Percentiles rank a stretch among this genome's conserved stretches.
Conservation (phyloP, 306 rosid genomes). For the Citrullus mucosospermus region DNA sequence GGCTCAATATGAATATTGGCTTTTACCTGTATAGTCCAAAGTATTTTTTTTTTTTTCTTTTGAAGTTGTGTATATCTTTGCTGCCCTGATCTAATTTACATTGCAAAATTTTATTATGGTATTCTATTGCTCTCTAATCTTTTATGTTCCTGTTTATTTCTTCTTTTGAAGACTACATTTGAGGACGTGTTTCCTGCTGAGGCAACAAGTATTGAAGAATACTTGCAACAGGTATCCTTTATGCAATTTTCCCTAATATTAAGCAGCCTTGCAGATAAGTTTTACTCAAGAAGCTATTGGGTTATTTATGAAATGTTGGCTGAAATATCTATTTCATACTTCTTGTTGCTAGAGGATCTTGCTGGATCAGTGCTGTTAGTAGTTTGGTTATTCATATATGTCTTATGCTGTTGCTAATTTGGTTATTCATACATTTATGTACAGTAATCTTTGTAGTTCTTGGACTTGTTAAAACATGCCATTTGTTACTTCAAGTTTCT, state of each 20-base stretch:
- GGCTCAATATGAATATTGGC: not conserved
- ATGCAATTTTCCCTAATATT: conserved; percentile 2
- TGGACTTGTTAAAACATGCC: not conserved
- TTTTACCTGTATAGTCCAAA: not conserved
- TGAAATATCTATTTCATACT: not conserved
- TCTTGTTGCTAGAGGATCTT: not conserved
- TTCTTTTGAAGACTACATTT: conserved; percentile 64
- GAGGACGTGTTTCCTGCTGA: conserved; percentile 98
- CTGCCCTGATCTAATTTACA: not conserved
- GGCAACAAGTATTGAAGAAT: conserved; percentile 94
- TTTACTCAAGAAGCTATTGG: not conserved
- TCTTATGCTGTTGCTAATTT: not conserved
- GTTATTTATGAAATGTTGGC: not conserved
- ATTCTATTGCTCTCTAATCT: conserved; percentile 14
- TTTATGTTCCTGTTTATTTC: not conserved
- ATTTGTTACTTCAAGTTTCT: not conserved
- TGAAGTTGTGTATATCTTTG: not conserved
- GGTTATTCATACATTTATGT: not conserved
- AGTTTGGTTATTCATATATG: too few species aligned
- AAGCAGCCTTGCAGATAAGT: not conserved
- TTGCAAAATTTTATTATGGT: not conserved
- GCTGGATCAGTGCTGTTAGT: not conserved
- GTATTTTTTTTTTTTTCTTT: not conserved
- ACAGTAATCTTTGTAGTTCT: not conserved
- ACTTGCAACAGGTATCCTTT: conserved; percentile 83